Evolutionary conservation across 352 stramenopile genomes (phyloP).

Genomic region (Pythium phragmiticola): DNA sequence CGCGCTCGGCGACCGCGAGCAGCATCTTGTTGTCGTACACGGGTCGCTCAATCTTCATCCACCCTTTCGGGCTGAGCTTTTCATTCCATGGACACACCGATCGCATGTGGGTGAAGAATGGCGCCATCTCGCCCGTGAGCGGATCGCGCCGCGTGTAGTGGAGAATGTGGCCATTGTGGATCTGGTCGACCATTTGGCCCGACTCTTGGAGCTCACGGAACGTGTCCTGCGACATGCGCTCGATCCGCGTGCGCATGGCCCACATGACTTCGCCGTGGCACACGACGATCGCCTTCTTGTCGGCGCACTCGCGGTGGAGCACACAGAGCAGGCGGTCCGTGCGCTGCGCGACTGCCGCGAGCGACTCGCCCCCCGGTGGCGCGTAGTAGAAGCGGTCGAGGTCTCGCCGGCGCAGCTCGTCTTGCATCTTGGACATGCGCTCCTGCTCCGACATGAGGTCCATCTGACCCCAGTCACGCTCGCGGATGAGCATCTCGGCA

Average conservation of each 20-base stretch:
- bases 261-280: constrained; percentile 90
- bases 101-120: constrained; percentile 88
- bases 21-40: constrained; percentile 90
- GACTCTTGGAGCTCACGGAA: constrained; percentile 86
- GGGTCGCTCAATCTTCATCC: constrained; percentile 86
- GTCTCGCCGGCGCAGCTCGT: constrained; percentile 79
- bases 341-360: constrained; percentile 80
- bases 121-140: constrained; percentile 65
- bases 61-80: constrained; percentile 86
- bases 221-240: constrained; percentile 87
- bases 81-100: constrained; percentile 90
- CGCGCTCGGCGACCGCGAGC: constrained; percentile 75
- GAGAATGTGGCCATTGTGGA: constrained; percentile 88
- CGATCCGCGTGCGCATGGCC: constrained; percentile 84
- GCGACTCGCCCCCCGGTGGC: constrained; percentile 76
- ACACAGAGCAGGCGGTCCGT: constrained; percentile 73
- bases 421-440: constrained; percentile 85
- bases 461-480: constrained; percentile 89
- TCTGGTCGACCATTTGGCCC: constrained; percentile 85
- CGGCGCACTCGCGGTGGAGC: constrained; percentile 78
- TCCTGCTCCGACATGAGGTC: constrained; percentile 89
- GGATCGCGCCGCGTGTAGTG: constrained; percentile 85
- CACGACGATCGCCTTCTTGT: constrained; percentile 82
- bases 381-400: constrained; percentile 88
- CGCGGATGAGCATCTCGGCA: constrained; percentile 85